A percentile compares a stretch with the other conserved stretches of the same genome.
These are phyloP conservation scores for Calonectria pseudoreteaudii DNA, from an alignment of 2,329 filamentous ascomycete genomes.

Conservation along the genomic window DNA sequence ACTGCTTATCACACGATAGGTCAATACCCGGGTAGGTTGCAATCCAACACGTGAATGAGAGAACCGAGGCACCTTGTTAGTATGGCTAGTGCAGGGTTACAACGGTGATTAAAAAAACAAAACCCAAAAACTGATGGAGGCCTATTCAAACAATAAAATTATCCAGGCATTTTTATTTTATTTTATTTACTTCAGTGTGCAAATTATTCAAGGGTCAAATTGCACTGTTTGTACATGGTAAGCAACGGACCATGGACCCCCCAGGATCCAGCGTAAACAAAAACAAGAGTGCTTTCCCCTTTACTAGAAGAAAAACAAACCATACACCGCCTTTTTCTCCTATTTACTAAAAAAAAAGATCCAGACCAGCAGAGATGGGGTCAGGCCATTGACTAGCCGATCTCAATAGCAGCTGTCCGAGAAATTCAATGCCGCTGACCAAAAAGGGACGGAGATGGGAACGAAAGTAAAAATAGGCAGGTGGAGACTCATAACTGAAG, in stretches of 20 bases:
- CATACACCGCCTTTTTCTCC: conserved; percentile 3
- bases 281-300: background rate
- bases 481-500: background rate
- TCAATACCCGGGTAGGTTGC: too few relatives aligned
- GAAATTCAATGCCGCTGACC: background rate
- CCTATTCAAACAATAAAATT: too few relatives aligned
- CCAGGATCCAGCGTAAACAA: background rate
- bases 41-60: too few relatives aligned
- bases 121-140: too few relatives aligned
- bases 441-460: background rate
- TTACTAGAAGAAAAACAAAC: background rate
- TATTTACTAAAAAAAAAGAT: background rate
- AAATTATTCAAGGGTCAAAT: too few relatives aligned
- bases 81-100: too few relatives aligned
- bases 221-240: background rate
- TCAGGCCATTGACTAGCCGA: background rate
- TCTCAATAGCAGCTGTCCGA: background rate
- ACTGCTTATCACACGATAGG: too few relatives aligned
- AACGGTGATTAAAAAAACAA: too few relatives aligned
- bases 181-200: too few relatives aligned
- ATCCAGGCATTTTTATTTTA: too few relatives aligned
- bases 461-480: too few relatives aligned
- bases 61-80: too few relatives aligned
- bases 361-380: background rate
- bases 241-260: background rate